Base-by-base conservation (phyloP, 1,284 basidiomycete species). In the Volvariella surrecta region DNA sequence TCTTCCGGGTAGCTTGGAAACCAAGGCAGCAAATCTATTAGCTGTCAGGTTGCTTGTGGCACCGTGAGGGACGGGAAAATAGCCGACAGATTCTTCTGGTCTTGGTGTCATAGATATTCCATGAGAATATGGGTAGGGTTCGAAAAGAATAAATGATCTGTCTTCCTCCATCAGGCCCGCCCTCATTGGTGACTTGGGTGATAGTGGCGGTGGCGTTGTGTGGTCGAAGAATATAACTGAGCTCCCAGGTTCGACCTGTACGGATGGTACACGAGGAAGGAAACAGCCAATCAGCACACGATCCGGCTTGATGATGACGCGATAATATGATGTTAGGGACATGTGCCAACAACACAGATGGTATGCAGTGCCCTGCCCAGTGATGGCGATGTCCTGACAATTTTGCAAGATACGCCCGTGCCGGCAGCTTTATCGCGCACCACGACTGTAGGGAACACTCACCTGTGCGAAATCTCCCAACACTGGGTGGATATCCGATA, bases 81-180 rank as follows among this genome's bases (percentile, higher is more conserved):
- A 52, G 17, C 53, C 55, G 18, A 61, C 53, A 28, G 54, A 52
- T 9, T 62, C 52, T n/a, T 50, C 48, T 38, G 53, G 51, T 28
- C 53, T 44, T 16, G 55, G 45, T 45, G 40, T 30, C 55, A 50
- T 37, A 45, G 45, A 13, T 52, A 45, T 42, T 57, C 55, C 34
- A 35, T 35, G 34, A 35, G 34, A 19, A 35, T 35, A 35, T 7
- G 18, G n/a, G n/a, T 16, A 15, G 34, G 34, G 34, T 35, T 35
- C 24, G 28, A 57, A 43, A 31, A 51, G 40, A 30, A 55, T 53
- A 30, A 56, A 53, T 15, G 57, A 57, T 20, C 47, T 47, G 34
- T 50, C 39, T 22, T 47, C 48, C 21, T 51, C 48, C 50, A 37
- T 46, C 44, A 35, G 43, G 46, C 11, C 54, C 32, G 31, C 34